phyloP scores from a whole-genome alignment of 2,329 filamentous ascomycete species.

The Fusarium albidum region DNA sequence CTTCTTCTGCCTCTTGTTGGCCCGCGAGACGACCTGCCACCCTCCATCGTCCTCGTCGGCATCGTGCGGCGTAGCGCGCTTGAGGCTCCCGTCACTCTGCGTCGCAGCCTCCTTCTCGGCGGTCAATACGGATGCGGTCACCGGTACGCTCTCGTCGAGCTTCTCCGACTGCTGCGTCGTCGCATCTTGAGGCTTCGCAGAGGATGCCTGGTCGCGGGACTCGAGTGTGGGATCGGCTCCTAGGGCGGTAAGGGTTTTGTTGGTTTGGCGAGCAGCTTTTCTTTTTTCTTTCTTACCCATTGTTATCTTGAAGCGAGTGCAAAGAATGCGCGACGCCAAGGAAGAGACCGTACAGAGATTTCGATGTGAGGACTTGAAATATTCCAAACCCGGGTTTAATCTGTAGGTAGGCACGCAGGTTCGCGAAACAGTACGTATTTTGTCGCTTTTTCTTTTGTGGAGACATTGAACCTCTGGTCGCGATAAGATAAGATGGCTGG shows the following conservation, averaged over 20 bases:
- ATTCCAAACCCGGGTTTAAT: conserved; percentile 20
- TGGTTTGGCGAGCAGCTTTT: conserved; percentile 18
- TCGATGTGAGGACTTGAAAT: conserved; percentile 6
- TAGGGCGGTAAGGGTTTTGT: conserved; percentile 31
- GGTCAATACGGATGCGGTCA: conserved; percentile 8
- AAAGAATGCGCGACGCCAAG: conserved; percentile 17
- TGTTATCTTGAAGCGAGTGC: conserved; percentile 18
- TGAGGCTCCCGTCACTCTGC: conserved; percentile 53
- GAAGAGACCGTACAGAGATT: not conserved
- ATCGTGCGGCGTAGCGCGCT: conserved; percentile 59
- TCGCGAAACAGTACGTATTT: conserved; percentile 28
- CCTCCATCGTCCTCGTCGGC: conserved; percentile 50
- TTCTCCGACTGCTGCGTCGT: conserved; percentile 7
- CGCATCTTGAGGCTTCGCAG: conserved; percentile 18
- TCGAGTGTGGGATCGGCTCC: conserved; percentile 23
- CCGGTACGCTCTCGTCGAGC: conserved; percentile 7
- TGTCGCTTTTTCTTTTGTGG: no score
- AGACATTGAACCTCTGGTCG: no score
- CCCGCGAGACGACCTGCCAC: conserved; percentile 65
- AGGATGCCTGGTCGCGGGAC: conserved; percentile 6
- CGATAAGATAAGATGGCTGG: no score
- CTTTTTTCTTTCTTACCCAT: conserved; percentile 39
- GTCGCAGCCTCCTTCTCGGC: conserved; percentile 26
- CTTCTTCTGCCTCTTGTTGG: conserved; percentile 69
- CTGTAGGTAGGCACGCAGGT: no score